These are phyloP conservation scores for Fusarium sublunatum DNA, from an alignment of 2,329 filamentous ascomycete species.

Conservation along the genomic window DNA sequence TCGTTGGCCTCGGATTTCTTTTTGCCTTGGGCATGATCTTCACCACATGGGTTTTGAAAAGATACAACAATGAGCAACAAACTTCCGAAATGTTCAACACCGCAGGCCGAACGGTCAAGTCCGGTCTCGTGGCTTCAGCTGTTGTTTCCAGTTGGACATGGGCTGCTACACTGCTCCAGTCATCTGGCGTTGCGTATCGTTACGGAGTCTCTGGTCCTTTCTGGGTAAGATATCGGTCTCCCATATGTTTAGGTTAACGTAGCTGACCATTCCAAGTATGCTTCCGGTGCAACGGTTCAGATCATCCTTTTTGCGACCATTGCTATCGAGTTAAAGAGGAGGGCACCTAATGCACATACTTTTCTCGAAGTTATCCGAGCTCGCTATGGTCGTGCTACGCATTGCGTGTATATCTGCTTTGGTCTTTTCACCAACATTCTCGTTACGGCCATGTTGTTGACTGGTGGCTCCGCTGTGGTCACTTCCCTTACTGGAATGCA, in stretches of 20 bases:
- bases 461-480: conserved; percentile 76
- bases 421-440: conserved; percentile 87
- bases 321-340: conserved; percentile 88
- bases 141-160: conserved; percentile 96
- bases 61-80: conserved; percentile 73
- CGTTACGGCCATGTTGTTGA: conserved; percentile 89
- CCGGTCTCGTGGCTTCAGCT: conserved; percentile 85
- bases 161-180: conserved; percentile 86
- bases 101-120: conserved; percentile 88
- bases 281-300: conserved; percentile 78
- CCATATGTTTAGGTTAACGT: too few species aligned
- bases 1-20: conserved; percentile 77
- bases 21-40: conserved; percentile 76
- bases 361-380: conserved; percentile 87
- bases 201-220: conserved; percentile 74
- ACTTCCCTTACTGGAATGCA: conserved; percentile 56
- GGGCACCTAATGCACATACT: conserved; percentile 86
- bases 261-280: too few species aligned
- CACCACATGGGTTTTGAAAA: conserved; percentile 29
- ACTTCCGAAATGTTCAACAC: conserved; percentile 95
- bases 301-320: conserved; percentile 91
- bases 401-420: conserved; percentile 84
- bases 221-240: too few species aligned
- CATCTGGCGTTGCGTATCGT: conserved; percentile 82
- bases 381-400: conserved; percentile 75